Percentiles rank a stretch among this genome's conserved stretches.
Conservation (phyloP, 345 rosid genomes). For the Populus alba region DNA sequence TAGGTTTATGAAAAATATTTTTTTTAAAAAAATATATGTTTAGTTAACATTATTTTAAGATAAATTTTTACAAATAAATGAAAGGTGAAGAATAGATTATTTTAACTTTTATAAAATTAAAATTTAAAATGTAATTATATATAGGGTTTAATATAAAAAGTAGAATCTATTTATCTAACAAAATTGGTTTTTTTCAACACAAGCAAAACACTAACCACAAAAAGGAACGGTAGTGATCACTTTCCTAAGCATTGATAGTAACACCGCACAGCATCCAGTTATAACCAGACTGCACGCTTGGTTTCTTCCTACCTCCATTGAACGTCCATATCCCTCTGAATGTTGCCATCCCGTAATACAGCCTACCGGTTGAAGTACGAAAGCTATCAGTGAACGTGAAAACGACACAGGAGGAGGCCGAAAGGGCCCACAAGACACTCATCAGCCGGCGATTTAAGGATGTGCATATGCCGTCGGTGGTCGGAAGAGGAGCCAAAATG, state of each 20-base stretch:
- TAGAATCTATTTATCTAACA: too few species aligned
- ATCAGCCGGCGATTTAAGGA: constrained; percentile 35
- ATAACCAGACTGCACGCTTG: constrained; percentile 40
- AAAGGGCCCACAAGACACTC: constrained; percentile 30
- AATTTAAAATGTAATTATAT: too few species aligned
- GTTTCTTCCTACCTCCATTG: constrained; percentile 39
- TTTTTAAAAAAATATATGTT: too few species aligned
- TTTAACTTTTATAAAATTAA: too few species aligned
- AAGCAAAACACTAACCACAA: constrained; percentile 35
- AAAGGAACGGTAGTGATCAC: constrained; percentile 38
- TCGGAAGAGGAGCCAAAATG: constrained; percentile 51
- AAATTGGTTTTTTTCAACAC: constrained; percentile 4
- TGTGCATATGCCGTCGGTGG: constrained; percentile 44
- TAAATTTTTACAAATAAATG: too few species aligned
- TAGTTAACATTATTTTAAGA: too few species aligned
- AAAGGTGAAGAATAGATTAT: too few species aligned
- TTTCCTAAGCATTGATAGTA: constrained; percentile 44
- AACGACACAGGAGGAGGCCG: constrained; percentile 43
- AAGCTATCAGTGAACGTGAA: constrained; percentile 47
- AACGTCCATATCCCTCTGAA: constrained; percentile 48
- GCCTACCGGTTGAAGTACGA: constrained; percentile 35
- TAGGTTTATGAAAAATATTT: too few species aligned
- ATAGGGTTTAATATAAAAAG: too few species aligned
- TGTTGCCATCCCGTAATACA: constrained; percentile 48
- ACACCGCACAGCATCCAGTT: constrained; percentile 37